phyloP scores from a whole-genome alignment of 805 yeast genomes.

The Cyberlindnera xylosilytica region DNA sequence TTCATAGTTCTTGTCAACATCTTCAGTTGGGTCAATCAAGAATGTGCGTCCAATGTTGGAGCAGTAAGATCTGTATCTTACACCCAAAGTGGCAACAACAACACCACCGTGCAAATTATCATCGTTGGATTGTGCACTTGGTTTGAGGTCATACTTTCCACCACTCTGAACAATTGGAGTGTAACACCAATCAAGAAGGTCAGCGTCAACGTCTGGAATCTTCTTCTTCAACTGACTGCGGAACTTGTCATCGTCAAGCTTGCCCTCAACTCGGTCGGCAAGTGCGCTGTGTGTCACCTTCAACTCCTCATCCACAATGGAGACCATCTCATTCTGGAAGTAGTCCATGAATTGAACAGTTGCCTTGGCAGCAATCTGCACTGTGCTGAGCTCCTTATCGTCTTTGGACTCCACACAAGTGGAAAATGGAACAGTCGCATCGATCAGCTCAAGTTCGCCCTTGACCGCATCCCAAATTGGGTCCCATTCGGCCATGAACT shows the following conservation, averaged over 20 bases:
- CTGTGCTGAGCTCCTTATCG: constrained; percentile 63
- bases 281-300: constrained; percentile 70
- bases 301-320: constrained; percentile 80
- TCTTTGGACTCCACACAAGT: constrained; percentile 72
- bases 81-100: constrained; percentile 78
- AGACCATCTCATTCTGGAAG: constrained; percentile 85
- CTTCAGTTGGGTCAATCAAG: constrained; percentile 81
- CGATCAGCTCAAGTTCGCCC: constrained; percentile 43
- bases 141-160: constrained; percentile 76
- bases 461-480: constrained; percentile 37
- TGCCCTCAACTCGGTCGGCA: constrained; percentile 73
- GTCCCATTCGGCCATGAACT: constrained; percentile 80
- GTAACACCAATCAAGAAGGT: constrained; percentile 87
- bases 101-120: constrained; percentile 70
- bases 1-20: constrained; percentile 76
- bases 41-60: constrained; percentile 86
- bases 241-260: constrained; percentile 76
- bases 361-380: constrained; percentile 71
- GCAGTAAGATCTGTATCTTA: constrained; percentile 85
- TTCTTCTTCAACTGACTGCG: constrained; percentile 52
- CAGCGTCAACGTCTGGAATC: constrained; percentile 64
- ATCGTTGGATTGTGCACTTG: constrained; percentile 74
- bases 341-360: constrained; percentile 76
- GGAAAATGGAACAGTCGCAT: constrained; percentile 52
- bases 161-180: constrained; percentile 90